phyloP scores from a whole-genome alignment of 129 eudicot genomes.

The Pseudognaphalium luteoalbum region DNA sequence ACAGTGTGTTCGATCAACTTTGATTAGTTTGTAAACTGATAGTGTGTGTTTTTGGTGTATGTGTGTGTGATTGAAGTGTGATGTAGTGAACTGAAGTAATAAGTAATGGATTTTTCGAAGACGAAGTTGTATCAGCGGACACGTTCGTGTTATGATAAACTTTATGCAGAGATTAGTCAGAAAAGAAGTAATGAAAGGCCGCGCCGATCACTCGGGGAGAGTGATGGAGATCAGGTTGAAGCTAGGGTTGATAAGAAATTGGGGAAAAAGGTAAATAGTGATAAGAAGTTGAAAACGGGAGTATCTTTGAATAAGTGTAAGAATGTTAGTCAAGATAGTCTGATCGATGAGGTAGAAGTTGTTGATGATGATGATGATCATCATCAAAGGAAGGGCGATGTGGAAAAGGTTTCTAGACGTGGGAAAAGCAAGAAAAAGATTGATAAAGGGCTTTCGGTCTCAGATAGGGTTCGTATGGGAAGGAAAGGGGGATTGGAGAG shows the following conservation, averaged over 20 bases:
- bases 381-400: background rate
- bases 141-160: slow-evolving; percentile 32
- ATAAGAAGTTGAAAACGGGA: background rate
- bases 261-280: slow-evolving; percentile 5
- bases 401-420: background rate
- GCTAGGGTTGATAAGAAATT: slow-evolving; percentile 8
- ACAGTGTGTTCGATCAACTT: background rate
- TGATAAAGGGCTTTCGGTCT: background rate
- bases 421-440: background rate
- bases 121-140: slow-evolving; percentile 41
- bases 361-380: background rate
- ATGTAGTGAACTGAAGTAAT: slow-evolving; percentile 15
- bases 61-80: slow-evolving; percentile 14
- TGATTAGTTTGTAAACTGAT: background rate
- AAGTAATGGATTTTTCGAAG: slow-evolving; percentile 40
- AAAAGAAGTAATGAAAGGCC: slow-evolving; percentile 10
- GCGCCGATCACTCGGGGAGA: background rate
- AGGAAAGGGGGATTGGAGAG: background rate
- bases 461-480: background rate
- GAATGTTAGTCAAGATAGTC: slow-evolving; percentile 2
- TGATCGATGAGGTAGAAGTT: slow-evolving; percentile 14
- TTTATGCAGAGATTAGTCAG: slow-evolving; percentile 36
- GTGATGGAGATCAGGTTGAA: background rate
- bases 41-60: background rate
- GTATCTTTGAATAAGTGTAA: background rate